These are phyloP conservation scores for Acanthamoeba culbertsoni DNA, from an alignment of 208 protist genomes.

Conservation along the genomic window DNA sequence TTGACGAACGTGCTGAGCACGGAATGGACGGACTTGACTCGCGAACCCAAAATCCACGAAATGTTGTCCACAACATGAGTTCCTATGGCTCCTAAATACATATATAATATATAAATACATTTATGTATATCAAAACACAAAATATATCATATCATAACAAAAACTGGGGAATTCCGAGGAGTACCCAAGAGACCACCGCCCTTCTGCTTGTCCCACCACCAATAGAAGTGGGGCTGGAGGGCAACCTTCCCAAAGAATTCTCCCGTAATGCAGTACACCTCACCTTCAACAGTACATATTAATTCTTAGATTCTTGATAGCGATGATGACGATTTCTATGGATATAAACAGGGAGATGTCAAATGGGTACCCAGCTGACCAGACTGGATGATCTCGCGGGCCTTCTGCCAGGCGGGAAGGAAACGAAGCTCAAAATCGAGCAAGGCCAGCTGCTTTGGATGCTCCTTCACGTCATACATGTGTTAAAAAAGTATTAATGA, in stretches of 20 bases:
- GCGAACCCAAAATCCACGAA: conserved; percentile 57
- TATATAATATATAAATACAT: too few species aligned
- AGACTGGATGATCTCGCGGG: conserved; percentile 37
- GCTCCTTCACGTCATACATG: not conserved
- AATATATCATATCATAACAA: too few species aligned
- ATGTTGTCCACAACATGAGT: conserved; percentile 68
- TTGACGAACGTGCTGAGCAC: conserved; percentile 58
- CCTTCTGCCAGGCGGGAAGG: conserved; percentile 25
- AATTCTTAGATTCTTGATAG: not conserved
- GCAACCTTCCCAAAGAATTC: conserved; percentile 8
- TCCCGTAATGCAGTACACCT: not conserved
- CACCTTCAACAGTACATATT: not conserved
- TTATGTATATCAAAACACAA: too few species aligned
- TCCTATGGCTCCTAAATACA: conserved; percentile 55
- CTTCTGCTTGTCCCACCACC: conserved; percentile 67
- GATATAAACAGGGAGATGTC: not conserved
- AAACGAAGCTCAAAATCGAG: conserved; percentile 69
- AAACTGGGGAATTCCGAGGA: too few species aligned
- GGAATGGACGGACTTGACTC: conserved; percentile 53
- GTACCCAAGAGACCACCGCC: conserved; percentile 14
- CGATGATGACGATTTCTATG: conserved; percentile 2
- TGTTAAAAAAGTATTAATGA: too few species aligned
- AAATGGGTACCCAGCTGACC: conserved; percentile 55
- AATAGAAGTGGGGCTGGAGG: conserved; percentile 51
- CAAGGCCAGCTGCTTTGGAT: conserved; percentile 59